Conservation (phyloP, 2,329 filamentous ascomycete species). For the Claviceps sp. region DNA sequence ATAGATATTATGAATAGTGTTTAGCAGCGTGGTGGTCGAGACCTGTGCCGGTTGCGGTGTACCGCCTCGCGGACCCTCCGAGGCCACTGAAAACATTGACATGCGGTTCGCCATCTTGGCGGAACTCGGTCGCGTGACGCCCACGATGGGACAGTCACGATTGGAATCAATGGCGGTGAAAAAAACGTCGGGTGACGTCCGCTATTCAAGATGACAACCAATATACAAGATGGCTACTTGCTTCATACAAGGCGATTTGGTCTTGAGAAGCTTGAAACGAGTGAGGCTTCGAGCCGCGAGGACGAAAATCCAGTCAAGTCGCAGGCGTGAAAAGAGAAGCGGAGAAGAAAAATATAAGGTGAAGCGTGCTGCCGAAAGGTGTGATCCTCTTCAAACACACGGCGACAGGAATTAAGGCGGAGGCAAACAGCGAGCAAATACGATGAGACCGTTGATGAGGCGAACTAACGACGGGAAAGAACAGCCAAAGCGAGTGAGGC, state of each 20-base stretch:
- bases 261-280: background rate
- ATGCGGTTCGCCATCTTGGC: conserved; percentile 45
- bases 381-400: background rate
- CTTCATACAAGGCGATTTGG: background rate
- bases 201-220: background rate
- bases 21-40: conserved; percentile 84
- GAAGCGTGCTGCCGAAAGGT: background rate
- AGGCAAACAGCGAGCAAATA: background rate
- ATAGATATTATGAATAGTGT: conserved; percentile 83
- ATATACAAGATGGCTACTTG: background rate
- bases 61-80: conserved; percentile 46
- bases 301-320: background rate
- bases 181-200: background rate
- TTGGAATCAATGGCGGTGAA: background rate
- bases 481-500: conserved; percentile 49
- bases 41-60: conserved; percentile 65
- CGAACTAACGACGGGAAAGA: conserved; percentile 25
- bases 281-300: background rate
- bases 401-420: background rate
- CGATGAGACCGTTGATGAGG: background rate
- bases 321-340: background rate
- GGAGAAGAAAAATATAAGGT: background rate
- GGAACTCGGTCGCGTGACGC: conserved; percentile 14
- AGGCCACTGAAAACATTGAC: conserved; percentile 57
- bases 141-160: conserved; percentile 27